Base-by-base conservation (phyloP, 2,329 filamentous ascomycete species). In the Pyricularia sp. region DNA sequence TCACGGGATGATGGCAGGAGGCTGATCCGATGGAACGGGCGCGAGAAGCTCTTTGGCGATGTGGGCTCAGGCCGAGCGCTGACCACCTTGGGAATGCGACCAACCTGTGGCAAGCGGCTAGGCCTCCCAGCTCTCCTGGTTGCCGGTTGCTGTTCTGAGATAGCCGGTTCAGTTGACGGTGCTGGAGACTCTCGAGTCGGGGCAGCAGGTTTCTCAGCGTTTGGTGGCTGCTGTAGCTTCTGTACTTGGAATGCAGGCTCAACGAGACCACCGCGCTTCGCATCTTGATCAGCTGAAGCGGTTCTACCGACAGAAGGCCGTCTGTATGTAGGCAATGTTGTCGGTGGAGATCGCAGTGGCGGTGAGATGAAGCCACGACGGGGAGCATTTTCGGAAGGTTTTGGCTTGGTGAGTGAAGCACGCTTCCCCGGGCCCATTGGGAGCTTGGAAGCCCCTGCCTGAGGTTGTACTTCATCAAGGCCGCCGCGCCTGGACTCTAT, bases 81-180 rank as follows among this genome's bases (percentile, higher is more conserved):
- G 33, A 94, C 83, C 4, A 97, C 92, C 73, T 88, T 89, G 10
- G 94, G 94, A 67, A 97, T 97, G 20, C 94, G 88, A 10, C 93
- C 94, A 65, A 97, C 89, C 73, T 94, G 92, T 31, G 89, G 88
- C 23, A 97, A 81, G 69, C 93, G 86, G 75, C 88, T 92, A 11
- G 86, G 86, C 4, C 81, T 80, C 25, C 71, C 73, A 3, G 31
- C n/a, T n/a, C 66, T 67, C 50, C 55, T 20, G 17, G 14, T 55
- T 23, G 66, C 11, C 7, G 55, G 58, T 5, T 66, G 65, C 25
- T 33, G 65, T 11, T 66, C 65, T 17, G 36, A 20, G 14, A 10
- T n/a, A 10, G n/a, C 23, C n/a, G 65, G 25, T 23, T 28, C 28
- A 10, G 58, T 26, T 17, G 25, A 26, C 14, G 11, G 11, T 10